These are phyloP conservation scores for Cladosporium cucumerinum DNA, from an alignment of 2,329 filamentous ascomycete genomes.

Conservation along the genomic window DNA sequence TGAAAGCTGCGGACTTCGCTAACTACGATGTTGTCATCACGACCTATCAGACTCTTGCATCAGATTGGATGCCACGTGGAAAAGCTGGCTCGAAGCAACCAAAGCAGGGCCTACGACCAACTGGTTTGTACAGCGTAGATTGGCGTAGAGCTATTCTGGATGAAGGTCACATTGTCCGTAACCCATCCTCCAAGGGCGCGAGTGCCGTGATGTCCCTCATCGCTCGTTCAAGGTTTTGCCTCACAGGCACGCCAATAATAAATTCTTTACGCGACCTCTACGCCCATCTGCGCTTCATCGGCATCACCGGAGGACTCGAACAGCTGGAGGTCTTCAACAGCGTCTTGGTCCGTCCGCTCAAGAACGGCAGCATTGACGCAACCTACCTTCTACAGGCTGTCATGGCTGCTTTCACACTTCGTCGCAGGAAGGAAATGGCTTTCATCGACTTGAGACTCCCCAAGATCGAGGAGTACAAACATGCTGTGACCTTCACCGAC, in stretches of 20 bases:
- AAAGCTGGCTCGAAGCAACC: constrained; percentile 33
- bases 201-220: constrained; percentile 64
- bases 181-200: constrained; percentile 68
- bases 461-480: constrained; percentile 71
- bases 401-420: constrained; percentile 76
- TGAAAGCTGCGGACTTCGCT: constrained; percentile 54
- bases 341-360: constrained; percentile 66
- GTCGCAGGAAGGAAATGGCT: constrained; percentile 81
- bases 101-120: constrained; percentile 32
- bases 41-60: constrained; percentile 73
- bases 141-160: constrained; percentile 81
- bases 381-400: constrained; percentile 68
- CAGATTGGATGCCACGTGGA: constrained; percentile 58
- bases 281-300: constrained; percentile 73
- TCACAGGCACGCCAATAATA: constrained; percentile 60
- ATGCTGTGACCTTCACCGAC: constrained; percentile 67
- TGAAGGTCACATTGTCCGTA: constrained; percentile 75
- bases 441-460: constrained; percentile 81
- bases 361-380: constrained; percentile 49
- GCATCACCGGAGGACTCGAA: constrained; percentile 71
- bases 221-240: constrained; percentile 72
- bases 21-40: constrained; percentile 76
- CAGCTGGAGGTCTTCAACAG: constrained; percentile 70
- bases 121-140: constrained; percentile 59
- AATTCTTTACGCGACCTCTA: constrained; percentile 80